phyloP scores from a whole-genome alignment of 441 rosid species.

The Syzygium syzygioides region DNA sequence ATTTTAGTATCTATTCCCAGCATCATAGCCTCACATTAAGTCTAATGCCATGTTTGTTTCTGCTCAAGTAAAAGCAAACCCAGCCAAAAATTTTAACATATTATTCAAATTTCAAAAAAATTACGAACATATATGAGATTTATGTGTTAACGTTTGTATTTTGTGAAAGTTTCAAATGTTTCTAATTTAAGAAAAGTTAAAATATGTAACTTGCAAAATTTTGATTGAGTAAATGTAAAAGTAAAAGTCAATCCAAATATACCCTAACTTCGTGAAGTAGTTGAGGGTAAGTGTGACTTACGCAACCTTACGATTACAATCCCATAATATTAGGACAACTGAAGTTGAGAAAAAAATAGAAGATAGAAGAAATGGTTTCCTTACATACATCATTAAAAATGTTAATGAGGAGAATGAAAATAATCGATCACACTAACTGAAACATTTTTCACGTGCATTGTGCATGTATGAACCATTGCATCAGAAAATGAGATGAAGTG shows the following conservation, averaged over 20 bases:
- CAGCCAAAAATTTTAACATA: background rate
- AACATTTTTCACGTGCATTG: background rate
- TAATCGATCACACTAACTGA: background rate
- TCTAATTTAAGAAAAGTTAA: background rate
- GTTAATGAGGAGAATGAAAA: background rate
- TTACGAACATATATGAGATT: background rate
- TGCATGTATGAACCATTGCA: no score
- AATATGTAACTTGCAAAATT: background rate
- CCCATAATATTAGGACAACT: background rate
- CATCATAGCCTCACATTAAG: background rate
- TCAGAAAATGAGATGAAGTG: no score
- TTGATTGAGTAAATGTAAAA: background rate
- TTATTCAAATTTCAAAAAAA: background rate
- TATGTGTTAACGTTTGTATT: background rate
- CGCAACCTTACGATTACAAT: background rate
- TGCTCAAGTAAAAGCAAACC: background rate
- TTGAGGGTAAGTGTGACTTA: background rate
- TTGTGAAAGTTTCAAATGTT: background rate
- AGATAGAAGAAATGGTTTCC: background rate
- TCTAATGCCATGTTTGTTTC: background rate
- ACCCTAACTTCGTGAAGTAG: background rate
- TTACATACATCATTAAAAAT: background rate
- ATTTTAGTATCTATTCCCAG: background rate
- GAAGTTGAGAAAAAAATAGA: background rate
- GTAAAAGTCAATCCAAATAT: background rate